Evolutionary conservation across 1,139 yeast species (phyloP), one percentile per base, ranked within the genome.

Genomic region (Barnettozyma hawaiiensis): DNA sequence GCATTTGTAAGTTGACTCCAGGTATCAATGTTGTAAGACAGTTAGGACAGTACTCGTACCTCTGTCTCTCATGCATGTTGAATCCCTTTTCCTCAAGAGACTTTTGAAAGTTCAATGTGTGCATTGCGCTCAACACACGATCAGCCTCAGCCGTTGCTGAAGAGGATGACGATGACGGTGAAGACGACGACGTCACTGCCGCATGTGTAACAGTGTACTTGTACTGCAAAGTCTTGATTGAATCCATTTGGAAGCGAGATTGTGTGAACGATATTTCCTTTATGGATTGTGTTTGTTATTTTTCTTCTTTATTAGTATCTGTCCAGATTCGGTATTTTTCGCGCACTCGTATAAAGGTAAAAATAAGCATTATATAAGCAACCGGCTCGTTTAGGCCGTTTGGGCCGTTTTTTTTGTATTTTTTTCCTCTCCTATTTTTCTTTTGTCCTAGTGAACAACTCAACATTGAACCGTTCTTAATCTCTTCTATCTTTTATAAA

Each of bases 21-120:
- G 81, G 75, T 2, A 78, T 61, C 39, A 64, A 61, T 4, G 73
- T 52, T 5, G 60, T 52, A 2, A 75, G 74, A 57, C 85, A 78
- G 14, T 55, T 52, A 1, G 59, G 54, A 50, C 85, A 78, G 50
- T 67, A 69, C 49, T 67, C 71, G 1, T 44, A 35, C 4, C 56
- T 58, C 12, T 56, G 38, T 5, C 45, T 58, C 11, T 51, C 46
- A 5, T 50, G 46, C 10, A 46, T 35, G 3, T 32, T 28, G 4
- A 43, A 31, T 1, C 47, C 47, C 23, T 46, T 48, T 1, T 29
- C 21, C n/a, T 31, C 34, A 7, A 44, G 37, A 5, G 44, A 21
- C 24, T 48, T 45, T 18, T 38, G 27, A 16, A 52, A 39, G 33
- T 44, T 43, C n/a, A 21, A 27, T 0, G 49, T 40, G 18, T 51